Evolutionary conservation across 176 grass and related monocot species (phyloP).

Genomic region (barley (Hordeum vulgare)): MorexV3_pseudomolecules_assembly NC_058521.1:608566512-608567011

Average conservation of each 20-base stretch:
- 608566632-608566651: too few species aligned
- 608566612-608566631: too few species aligned
- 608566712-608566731: background rate
- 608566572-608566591: too few species aligned
- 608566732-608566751: background rate
- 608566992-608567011: slow-evolving; percentile 49
- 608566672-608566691: background rate
- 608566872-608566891: background rate
- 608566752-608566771: background rate
- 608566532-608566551: too few species aligned
- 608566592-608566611: too few species aligned
- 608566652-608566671: too few species aligned
- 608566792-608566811: background rate
- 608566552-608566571: too few species aligned
- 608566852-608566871: background rate
- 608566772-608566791: background rate
- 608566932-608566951: slow-evolving; percentile 66
- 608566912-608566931: slow-evolving; percentile 53
- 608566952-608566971: slow-evolving; percentile 61
- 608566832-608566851: background rate
- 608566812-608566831: background rate
- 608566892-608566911: slow-evolving; percentile 48
- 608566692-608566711: background rate
- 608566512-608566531: too few species aligned
- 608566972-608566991: slow-evolving; percentile 54